phyloP scores from a whole-genome alignment of 2,329 filamentous ascomycete genomes.

The Tympanopsis confertula region DNA sequence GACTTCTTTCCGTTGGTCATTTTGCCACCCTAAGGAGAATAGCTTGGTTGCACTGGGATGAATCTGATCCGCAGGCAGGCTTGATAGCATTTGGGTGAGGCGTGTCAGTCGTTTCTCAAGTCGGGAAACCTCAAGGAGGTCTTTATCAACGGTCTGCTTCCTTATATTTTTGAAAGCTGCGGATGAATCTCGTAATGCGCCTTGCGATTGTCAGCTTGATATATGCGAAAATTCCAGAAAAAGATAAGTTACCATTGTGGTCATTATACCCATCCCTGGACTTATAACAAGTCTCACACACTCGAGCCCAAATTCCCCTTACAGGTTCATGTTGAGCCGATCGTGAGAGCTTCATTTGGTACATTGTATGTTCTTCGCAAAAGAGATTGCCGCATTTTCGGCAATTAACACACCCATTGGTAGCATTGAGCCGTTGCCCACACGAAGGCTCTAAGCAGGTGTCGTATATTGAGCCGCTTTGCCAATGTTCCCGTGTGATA shows the following conservation, averaged over 20 bases:
- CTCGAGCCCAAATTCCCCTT: constrained; percentile 54
- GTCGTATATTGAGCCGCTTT: constrained; percentile 41
- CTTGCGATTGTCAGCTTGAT: constrained; percentile 18
- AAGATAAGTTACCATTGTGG: constrained; percentile 23
- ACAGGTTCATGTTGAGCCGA: constrained; percentile 57
- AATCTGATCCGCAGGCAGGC: constrained; percentile 31
- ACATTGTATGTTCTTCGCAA: constrained; percentile 64
- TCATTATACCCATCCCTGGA: constrained; percentile 59
- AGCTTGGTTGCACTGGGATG: background rate
- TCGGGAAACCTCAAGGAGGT: constrained; percentile 49
- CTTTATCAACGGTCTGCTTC: constrained; percentile 46
- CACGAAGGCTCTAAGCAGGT: constrained; percentile 52
- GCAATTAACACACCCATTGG: constrained; percentile 54
- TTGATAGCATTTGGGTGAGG: constrained; percentile 51
- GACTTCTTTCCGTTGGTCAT: constrained; percentile 42
- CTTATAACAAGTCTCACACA: constrained; percentile 64
- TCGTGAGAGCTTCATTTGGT: constrained; percentile 62
- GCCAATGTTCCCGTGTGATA: constrained; percentile 54
- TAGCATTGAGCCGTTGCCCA: constrained; percentile 44
- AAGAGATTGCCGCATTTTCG: constrained; percentile 57
- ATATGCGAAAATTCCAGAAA: background rate
- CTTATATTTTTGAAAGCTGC: constrained; percentile 39
- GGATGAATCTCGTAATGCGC: constrained; percentile 37
- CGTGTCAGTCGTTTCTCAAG: constrained; percentile 52
- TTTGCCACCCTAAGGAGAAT: background rate